Evolutionary conservation across 148 eudicot species (phyloP).

Genomic region (Chenopodium suecicum): DNA sequence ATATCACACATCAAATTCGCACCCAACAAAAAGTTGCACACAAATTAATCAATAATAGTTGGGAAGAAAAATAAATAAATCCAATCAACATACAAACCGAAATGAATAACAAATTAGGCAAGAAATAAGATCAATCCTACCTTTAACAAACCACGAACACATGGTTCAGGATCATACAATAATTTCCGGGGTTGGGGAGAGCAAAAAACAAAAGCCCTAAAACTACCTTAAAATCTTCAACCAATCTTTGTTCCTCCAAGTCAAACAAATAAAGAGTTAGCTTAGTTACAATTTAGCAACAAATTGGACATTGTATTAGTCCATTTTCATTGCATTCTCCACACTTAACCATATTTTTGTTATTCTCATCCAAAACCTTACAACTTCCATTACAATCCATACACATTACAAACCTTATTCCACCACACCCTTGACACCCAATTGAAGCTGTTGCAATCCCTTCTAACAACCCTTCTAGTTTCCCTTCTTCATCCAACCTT

Average conservation of each 20-base stretch:
- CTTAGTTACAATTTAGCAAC: slow-evolving; percentile 32
- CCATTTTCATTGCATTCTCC: slow-evolving; percentile 90
- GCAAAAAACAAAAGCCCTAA: slow-evolving; percentile 11
- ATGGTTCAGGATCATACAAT: background rate
- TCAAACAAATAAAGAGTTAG: too few relatives aligned
- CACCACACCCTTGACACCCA: slow-evolving; percentile 63
- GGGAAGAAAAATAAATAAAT: too few relatives aligned
- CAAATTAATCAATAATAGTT: background rate
- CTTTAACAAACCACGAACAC: background rate
- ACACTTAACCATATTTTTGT: slow-evolving; percentile 55
- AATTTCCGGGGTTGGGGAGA: too few relatives aligned
- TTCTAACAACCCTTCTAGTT: slow-evolving; percentile 43
- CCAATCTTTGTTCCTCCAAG: too few relatives aligned
- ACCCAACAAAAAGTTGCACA: too few relatives aligned
- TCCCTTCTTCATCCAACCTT: slow-evolving; percentile 82
- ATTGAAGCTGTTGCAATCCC: slow-evolving; percentile 45
- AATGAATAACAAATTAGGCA: background rate
- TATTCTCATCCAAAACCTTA: slow-evolving; percentile 54
- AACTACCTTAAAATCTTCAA: background rate
- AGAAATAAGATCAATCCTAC: background rate
- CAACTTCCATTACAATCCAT: slow-evolving; percentile 73
- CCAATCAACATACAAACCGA: background rate
- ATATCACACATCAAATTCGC: too few relatives aligned
- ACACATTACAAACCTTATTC: slow-evolving; percentile 82
- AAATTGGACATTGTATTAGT: slow-evolving; percentile 72